Base-by-base conservation (phyloP, 1,284 basidiomycete genomes). In the Apiotrichum akiyoshidainum region DNA sequence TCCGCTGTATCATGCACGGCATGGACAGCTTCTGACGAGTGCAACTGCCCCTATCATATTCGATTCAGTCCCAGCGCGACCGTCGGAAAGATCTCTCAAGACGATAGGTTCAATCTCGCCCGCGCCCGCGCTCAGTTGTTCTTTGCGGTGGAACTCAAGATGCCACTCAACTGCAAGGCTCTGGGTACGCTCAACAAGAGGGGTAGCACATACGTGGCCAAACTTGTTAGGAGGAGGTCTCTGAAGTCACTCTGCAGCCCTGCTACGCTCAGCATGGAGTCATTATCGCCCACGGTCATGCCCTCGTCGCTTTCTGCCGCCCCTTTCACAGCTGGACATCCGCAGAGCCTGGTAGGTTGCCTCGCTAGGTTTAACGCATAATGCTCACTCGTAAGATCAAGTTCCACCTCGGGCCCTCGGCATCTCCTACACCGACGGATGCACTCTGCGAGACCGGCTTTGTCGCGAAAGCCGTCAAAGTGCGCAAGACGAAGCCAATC, bases 81-180 rank as follows among this genome's bases (percentile, higher is more conserved):
- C 11, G 13, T 10, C 17, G 16, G 5, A 33, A 37, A 35, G 5
- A 11, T 40, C 13, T 7, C 37, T 22, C 34, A 17, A 21, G 48
- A 50, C 21, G 48, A 50, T 11, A 39, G 7, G 33, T 35, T 53
- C 42, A 53, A 53, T 42, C 52, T 53, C 10, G 52, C 52, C 13
- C 33, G 42, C 14, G 35, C 52, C 5, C 14, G 22, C 5, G 52
- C 42, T 9, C 16, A 21, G 14, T 5, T 11, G 4, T 26, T 53
- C 14, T 21, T 53, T 5, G 26, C 45, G 16, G 33, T 34, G 12
- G 6, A 35, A 6, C 48, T 40, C 35, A 8, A 39, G 17, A 39
- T 50, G 37, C 37, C 37, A 2, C 35, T 50, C 37, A 40, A 50
- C 37, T 40, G 35, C 16, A 39, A 40, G 14, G 34, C 10, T 2